Evolutionary conservation across 805 yeast genomes (phyloP).

Genomic region (Metschnikowia gelsemii): DNA sequence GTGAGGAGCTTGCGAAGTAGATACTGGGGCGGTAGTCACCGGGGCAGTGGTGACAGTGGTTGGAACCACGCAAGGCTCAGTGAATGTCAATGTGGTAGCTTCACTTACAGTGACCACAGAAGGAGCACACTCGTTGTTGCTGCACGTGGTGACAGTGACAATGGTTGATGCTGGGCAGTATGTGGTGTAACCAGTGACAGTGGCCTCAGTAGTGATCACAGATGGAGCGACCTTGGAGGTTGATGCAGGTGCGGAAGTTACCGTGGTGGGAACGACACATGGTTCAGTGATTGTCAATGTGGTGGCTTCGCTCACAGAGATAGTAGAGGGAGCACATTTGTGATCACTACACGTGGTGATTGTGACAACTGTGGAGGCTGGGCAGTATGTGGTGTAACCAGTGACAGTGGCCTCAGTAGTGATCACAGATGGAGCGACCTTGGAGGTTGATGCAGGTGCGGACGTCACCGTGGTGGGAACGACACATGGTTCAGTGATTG

Average conservation of each 20-base stretch:
- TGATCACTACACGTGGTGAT: constrained; percentile 33
- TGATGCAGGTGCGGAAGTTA: constrained; percentile 31
- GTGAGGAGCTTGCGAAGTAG: not conserved
- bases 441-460: not conserved
- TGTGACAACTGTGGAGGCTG: constrained; percentile 29
- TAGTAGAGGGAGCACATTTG: constrained; percentile 27
- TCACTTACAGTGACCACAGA: constrained; percentile 28
- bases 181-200: constrained; percentile 6
- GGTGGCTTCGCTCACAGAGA: constrained; percentile 31
- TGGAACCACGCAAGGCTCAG: constrained; percentile 33
- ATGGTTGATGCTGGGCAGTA: constrained; percentile 7
- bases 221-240: constrained; percentile 29
- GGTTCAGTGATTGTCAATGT: constrained; percentile 36
- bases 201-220: constrained; percentile 27
- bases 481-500: constrained; percentile 33
- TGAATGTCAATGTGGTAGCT: constrained; percentile 34
- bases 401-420: constrained; percentile 29
- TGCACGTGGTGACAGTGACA: constrained; percentile 31
- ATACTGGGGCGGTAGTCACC: constrained; percentile 21
- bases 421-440: not conserved
- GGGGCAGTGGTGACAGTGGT: constrained; percentile 29
- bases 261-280: constrained; percentile 29
- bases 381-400: constrained; percentile 2
- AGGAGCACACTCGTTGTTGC: constrained; percentile 28
- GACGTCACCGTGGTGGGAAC: constrained; percentile 15